Evolutionary conservation across 192 early-diverging fungal species (phyloP), one percentile per base, ranked within the genome.

Genomic region (Coemansia sp.): DNA sequence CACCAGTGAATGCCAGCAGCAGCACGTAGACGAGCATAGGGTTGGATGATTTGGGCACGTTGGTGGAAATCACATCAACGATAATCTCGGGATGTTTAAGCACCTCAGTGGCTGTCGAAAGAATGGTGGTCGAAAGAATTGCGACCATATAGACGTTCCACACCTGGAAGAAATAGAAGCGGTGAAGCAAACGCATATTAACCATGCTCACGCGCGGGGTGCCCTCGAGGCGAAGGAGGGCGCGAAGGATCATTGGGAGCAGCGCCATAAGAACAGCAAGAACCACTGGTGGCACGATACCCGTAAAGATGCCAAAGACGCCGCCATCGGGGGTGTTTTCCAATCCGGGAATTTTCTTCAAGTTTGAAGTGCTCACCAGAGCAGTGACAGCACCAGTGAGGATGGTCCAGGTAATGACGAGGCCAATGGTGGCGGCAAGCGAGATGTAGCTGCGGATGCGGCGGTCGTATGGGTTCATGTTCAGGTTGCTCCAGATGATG

Each of bases 21-120:
- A 94, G 78, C 9, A 94, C 78, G 64, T 90, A 97, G 20, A 87
- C 88, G 25, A 93, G 82, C 47, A 93, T 93, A 48, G 87, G 90
- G 36, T 82, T 86, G 0, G 90, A 83, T 6, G 86, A 84, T 22
- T 68, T 56, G 5, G 94, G 94, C 1, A 97, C 78, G 11, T 80
- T 64, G 13, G 78, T 55, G 18, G 75, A 58, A 36, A 91, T 80
- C 34, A 64, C 26, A 4, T 70, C 26, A 29, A 89, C 41, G 9
- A 80, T 70, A 8, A 55, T 60, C 0, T 50, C 68, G 1, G 69
- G 72, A 9, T 66, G 37, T 5, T 50, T 41, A 37, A 56, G 15
- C 8, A 73, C 55, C 14, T 63, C 46, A 32, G 52, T 13, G 51
- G 61, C 42, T 58, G 59, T 58, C 17, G 52, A 34, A n/a, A 88